A percentile compares a stretch with the other conserved stretches of the same genome.
phyloP scores from a whole-genome alignment of 148 eudicot genomes.

The Diospyros lotus region DNA sequence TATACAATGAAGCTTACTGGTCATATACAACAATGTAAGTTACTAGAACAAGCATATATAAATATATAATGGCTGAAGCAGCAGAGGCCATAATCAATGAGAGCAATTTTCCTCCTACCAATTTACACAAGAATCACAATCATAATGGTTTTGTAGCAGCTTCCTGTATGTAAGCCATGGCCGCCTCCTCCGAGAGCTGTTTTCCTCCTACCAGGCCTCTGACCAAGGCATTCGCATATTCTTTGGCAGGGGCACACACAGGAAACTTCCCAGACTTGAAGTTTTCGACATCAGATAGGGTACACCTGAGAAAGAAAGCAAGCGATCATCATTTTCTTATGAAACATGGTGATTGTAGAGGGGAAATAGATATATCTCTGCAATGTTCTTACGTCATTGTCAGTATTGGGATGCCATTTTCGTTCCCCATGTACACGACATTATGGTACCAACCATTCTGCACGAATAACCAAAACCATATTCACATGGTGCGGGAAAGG shows the following conservation, averaged over 20 bases:
- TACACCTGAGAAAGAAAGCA: conserved; percentile 50
- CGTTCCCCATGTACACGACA: conserved; percentile 68
- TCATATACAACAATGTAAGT: background rate
- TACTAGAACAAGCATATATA: background rate
- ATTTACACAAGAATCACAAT: conserved; percentile 1
- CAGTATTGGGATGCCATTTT: conserved; percentile 69
- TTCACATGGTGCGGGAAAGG: background rate
- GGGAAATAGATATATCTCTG: background rate
- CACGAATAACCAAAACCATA: conserved; percentile 15
- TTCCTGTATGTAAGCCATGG: conserved; percentile 60
- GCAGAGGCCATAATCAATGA: background rate
- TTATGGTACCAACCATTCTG: conserved; percentile 92
- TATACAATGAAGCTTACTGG: too few relatives aligned
- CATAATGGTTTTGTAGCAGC: conserved; percentile 61
- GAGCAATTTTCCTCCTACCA: background rate
- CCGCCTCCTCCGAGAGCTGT: conserved; percentile 70
- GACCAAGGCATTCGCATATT: conserved; percentile 60
- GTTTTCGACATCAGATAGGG: conserved; percentile 41
- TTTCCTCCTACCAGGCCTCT: conserved; percentile 67
- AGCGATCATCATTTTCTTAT: background rate
- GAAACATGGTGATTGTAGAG: background rate
- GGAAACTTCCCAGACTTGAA: conserved; percentile 62
- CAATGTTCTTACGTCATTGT: conserved; percentile 80
- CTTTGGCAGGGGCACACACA: conserved; percentile 43
- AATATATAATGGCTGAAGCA: background rate